Percentiles rank a stretch among this genome's conserved stretches.
Evolutionary conservation across 495 filamentous ascomycete genomes (phyloP).

Genomic region (Halenospora varia): DNA sequence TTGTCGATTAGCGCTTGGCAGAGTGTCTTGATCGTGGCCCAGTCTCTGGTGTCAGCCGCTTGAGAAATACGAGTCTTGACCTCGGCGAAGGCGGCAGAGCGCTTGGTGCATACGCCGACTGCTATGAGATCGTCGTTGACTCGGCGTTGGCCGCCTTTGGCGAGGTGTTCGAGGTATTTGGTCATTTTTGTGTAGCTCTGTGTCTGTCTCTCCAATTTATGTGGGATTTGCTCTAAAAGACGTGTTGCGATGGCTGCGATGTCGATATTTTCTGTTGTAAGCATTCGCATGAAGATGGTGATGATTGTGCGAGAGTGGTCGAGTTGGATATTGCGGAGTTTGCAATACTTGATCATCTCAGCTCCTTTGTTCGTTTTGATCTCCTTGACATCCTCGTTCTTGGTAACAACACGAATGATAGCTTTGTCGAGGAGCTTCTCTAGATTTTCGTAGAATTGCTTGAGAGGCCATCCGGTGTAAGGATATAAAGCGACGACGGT

Average conservation of each 20-base stretch:
- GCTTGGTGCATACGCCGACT: conserved; percentile 7
- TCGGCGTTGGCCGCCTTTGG: conserved; percentile 1
- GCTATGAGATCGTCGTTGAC: conserved; percentile 3
- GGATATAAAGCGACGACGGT: conserved; percentile 26
- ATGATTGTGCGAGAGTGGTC: conserved; percentile 25
- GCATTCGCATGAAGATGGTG: conserved; percentile 24
- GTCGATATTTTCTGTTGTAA: conserved; percentile 13
- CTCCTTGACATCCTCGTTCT: conserved; percentile 18
- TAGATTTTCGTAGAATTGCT: conserved; percentile 22
- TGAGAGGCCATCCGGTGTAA: conserved; percentile 27
- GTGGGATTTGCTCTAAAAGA: background rate
- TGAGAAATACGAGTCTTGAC: conserved; percentile 1
- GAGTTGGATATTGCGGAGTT: conserved; percentile 27
- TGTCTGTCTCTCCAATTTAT: background rate
- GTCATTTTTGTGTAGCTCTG: conserved; percentile 10
- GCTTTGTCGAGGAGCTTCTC: conserved; percentile 26
- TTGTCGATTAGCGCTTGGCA: conserved; percentile 3
- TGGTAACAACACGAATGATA: conserved; percentile 24
- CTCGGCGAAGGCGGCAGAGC: conserved; percentile 6
- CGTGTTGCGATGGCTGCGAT: background rate
- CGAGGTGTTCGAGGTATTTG: conserved; percentile 6
- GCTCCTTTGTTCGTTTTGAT: conserved; percentile 14
- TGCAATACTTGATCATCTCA: conserved; percentile 22
- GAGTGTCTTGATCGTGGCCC: background rate
- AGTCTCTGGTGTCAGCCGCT: background rate